These are phyloP conservation scores for Russula earlei DNA, from an alignment of 768 basidiomycete genomes.

Conservation along the genomic window DNA sequence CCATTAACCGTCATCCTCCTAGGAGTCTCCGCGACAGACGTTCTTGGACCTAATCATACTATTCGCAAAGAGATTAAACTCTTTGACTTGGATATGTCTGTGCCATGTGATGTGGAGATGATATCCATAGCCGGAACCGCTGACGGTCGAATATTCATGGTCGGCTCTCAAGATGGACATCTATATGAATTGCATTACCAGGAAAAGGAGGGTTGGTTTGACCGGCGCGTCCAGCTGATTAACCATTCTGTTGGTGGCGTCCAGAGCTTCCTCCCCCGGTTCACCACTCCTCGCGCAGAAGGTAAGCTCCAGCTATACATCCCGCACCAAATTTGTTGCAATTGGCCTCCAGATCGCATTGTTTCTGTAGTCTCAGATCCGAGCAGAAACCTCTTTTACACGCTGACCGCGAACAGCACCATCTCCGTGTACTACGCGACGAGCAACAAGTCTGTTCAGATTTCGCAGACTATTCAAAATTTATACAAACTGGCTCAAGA, in stretches of 20 bases:
- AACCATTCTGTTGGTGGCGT: slow-evolving; percentile 80
- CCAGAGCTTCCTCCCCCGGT: slow-evolving; percentile 69
- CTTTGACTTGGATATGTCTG: slow-evolving; percentile 80
- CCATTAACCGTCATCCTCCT: slow-evolving; percentile 75
- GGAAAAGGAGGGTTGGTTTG: slow-evolving; percentile 87
- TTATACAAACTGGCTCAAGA: slow-evolving; percentile 70
- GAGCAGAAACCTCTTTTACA: slow-evolving; percentile 66
- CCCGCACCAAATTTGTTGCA: slow-evolving; percentile 1
- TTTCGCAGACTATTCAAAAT: slow-evolving; percentile 66
- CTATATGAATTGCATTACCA: slow-evolving; percentile 92
- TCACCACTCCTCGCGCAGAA: slow-evolving; percentile 52
- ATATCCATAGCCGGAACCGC: slow-evolving; percentile 66
- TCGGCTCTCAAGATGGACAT: slow-evolving; percentile 73
- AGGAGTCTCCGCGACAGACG: slow-evolving; percentile 55
- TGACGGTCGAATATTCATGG: slow-evolving; percentile 88
- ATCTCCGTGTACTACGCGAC: slow-evolving; percentile 60
- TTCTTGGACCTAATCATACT: slow-evolving; percentile 31
- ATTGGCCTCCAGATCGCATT: slow-evolving; percentile 51
- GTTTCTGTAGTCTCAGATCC: slow-evolving; percentile 56
- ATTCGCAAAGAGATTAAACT: slow-evolving; percentile 69
- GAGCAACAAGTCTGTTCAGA: slow-evolving; percentile 57
- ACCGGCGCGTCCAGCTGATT: slow-evolving; percentile 71
- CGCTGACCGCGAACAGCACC: slow-evolving; percentile 54
- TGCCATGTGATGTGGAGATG: slow-evolving; percentile 80
- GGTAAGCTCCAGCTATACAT: slow-evolving; percentile 37